Conservation (phyloP, 768 basidiomycete genomes). For the Hemileccinum rubropunctum region DNA sequence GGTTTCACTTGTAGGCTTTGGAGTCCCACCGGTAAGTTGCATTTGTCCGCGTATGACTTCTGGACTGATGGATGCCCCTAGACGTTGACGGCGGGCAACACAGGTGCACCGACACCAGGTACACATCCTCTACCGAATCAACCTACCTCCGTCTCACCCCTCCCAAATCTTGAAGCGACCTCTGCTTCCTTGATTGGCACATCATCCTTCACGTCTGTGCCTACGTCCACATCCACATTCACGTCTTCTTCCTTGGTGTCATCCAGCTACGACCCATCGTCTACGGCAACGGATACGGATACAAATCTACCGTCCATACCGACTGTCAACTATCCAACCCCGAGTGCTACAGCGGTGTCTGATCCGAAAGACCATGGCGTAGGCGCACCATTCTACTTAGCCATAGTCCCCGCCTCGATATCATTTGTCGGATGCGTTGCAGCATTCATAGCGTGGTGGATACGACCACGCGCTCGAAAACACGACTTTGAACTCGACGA, state of each 20-base stretch:
- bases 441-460: slow-evolving; percentile 47
- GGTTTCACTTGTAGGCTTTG: slow-evolving; percentile 24
- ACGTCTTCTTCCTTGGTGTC: slow-evolving; percentile 1
- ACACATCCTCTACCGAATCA: not conserved
- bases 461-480: slow-evolving; percentile 41
- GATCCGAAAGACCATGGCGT: slow-evolving; percentile 20
- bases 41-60: not conserved
- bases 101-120: slow-evolving; percentile 1
- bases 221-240: slow-evolving; percentile 5
- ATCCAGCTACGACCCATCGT: slow-evolving; percentile 7
- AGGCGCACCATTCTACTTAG: slow-evolving; percentile 47
- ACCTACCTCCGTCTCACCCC: slow-evolving; percentile 4
- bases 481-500: slow-evolving; percentile 33
- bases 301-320: slow-evolving; percentile 24
- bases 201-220: slow-evolving; percentile 1
- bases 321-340: slow-evolving; percentile 19
- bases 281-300: slow-evolving; percentile 13
- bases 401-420: slow-evolving; percentile 47
- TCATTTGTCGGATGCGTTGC: slow-evolving; percentile 43
- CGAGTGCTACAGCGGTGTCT: slow-evolving; percentile 21
- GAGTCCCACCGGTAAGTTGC: slow-evolving; percentile 3
- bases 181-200: slow-evolving; percentile 6
- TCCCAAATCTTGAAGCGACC: slow-evolving; percentile 21
- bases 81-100: slow-evolving; percentile 5
- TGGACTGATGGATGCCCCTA: slow-evolving; percentile 1